phyloP scores from a whole-genome alignment of 106 monocot genomes.

The Ottelia alismoides region DNA sequence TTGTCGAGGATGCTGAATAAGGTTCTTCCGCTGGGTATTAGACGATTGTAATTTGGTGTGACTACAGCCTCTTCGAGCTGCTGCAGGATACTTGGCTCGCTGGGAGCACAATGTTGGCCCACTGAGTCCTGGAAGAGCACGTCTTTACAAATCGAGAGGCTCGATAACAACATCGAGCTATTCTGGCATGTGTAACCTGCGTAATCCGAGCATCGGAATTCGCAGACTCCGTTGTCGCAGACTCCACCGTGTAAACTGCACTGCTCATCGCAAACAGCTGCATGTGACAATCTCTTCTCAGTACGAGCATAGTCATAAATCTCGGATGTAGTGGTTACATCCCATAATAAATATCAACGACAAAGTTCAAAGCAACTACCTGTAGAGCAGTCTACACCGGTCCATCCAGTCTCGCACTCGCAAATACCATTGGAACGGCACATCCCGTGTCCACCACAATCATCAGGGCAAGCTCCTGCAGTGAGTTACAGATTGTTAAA shows the following conservation, averaged over 20 bases:
- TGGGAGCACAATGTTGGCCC: slow-evolving; percentile 92
- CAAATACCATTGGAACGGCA: slow-evolving; percentile 70
- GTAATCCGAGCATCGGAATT: slow-evolving; percentile 98
- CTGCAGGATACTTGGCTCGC: slow-evolving; percentile 80
- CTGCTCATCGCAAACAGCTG: slow-evolving; percentile 96
- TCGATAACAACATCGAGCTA: slow-evolving; percentile 60
- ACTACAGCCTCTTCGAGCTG: slow-evolving; percentile 92
- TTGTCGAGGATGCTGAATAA: slow-evolving; percentile 61
- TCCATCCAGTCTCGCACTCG: slow-evolving; percentile 59
- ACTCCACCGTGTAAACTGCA: slow-evolving; percentile 99
- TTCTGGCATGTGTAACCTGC: slow-evolving; percentile 98
- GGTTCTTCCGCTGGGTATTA: slow-evolving; percentile 67
- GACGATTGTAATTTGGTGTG: slow-evolving; percentile 79
- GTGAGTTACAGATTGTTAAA: background rate
- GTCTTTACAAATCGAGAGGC: slow-evolving; percentile 76
- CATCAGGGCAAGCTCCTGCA: slow-evolving; percentile 61
- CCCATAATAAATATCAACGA: background rate
- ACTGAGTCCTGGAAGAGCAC: slow-evolving; percentile 50
- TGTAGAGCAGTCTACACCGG: slow-evolving; percentile 95
- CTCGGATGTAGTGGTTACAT: background rate
- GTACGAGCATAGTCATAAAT: background rate
- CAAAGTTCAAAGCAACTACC: slow-evolving; percentile 15
- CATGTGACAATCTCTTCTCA: slow-evolving; percentile 1
- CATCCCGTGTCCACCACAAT: slow-evolving; percentile 60
- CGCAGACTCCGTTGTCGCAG: slow-evolving; percentile 92